These are phyloP conservation scores for Salinomyces thailandicus DNA, from an alignment of 2,329 filamentous ascomycete species.

Conservation along the genomic window DNA sequence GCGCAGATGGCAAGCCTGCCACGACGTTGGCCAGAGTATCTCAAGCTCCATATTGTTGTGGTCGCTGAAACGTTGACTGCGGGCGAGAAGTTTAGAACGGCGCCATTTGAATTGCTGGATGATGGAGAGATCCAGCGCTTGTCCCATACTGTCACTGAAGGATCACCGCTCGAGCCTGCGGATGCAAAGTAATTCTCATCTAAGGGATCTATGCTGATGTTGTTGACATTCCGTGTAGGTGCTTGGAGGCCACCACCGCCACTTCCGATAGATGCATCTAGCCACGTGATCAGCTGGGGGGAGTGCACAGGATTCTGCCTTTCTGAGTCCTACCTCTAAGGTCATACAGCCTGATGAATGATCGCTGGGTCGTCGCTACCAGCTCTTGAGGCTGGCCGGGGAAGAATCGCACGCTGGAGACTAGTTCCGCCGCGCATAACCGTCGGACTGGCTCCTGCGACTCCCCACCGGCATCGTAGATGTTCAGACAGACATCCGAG, in stretches of 20 bases:
- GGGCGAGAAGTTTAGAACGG: slow-evolving; percentile 49
- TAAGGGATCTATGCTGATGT: slow-evolving; percentile 64
- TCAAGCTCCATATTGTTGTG: slow-evolving; percentile 50
- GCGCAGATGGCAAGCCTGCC: slow-evolving; percentile 50
- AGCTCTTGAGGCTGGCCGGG: slow-evolving; percentile 64
- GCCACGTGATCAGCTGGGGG: not conserved
- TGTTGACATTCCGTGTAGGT: slow-evolving; percentile 51
- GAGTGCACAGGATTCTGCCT: not conserved
- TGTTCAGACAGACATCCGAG: slow-evolving; percentile 71
- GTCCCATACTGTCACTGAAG: slow-evolving; percentile 69
- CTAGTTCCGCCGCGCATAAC: slow-evolving; percentile 56
- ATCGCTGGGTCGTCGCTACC: slow-evolving; percentile 63
- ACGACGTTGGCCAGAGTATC: slow-evolving; percentile 49
- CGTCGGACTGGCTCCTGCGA: slow-evolving; percentile 43
- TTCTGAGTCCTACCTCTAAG: slow-evolving; percentile 52
- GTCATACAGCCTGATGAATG: slow-evolving; percentile 67
- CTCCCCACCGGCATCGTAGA: slow-evolving; percentile 64
- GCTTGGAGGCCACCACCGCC: slow-evolving; percentile 29
- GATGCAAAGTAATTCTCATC: slow-evolving; percentile 80
- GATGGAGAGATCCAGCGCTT: slow-evolving; percentile 41
- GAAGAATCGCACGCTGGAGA: slow-evolving; percentile 75
- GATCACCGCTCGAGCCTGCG: slow-evolving; percentile 59
- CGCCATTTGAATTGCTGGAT: slow-evolving; percentile 41
- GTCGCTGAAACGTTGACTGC: slow-evolving; percentile 40
- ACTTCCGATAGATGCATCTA: slow-evolving; percentile 16